Evolutionary conservation across 2,329 filamentous ascomycete species (phyloP).

Genomic region (Cladosporium phlei): DNA sequence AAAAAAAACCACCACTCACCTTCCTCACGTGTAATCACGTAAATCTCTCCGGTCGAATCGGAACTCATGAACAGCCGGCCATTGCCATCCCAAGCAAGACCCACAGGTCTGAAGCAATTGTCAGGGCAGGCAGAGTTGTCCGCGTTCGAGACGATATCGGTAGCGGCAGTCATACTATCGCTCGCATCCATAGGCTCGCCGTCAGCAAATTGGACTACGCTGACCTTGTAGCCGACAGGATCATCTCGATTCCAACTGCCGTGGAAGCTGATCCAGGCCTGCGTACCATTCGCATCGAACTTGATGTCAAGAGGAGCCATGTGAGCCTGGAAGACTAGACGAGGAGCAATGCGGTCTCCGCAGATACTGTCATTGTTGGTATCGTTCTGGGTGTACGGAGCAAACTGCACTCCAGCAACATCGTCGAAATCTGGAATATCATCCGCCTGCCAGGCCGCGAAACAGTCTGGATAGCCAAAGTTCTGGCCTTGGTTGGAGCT

Average conservation of each 20-base stretch:
- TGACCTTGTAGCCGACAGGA: conserved; percentile 50
- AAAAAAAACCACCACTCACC: not conserved
- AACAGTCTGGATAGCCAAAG: conserved; percentile 69
- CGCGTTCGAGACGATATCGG: conserved; percentile 53
- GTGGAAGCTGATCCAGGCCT: conserved; percentile 66
- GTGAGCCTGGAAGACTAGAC: conserved; percentile 61
- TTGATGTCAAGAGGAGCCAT: conserved; percentile 68
- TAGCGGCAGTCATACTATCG: conserved; percentile 44
- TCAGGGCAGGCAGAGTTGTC: conserved; percentile 52
- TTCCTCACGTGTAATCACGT: conserved; percentile 37
- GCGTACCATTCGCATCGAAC: conserved; percentile 55
- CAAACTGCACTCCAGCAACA: conserved; percentile 47
- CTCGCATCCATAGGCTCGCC: conserved; percentile 42
- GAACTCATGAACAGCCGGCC: conserved; percentile 59
- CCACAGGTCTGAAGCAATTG: conserved; percentile 59
- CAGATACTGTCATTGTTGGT: conserved; percentile 48
- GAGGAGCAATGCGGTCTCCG: conserved; percentile 36
- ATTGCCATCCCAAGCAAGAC: conserved; percentile 48
- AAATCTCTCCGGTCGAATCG: conserved; percentile 63
- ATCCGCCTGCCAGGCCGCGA: conserved; percentile 58
- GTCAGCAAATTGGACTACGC: conserved; percentile 42
- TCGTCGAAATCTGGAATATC: conserved; percentile 45
- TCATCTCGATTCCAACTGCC: conserved; percentile 58
- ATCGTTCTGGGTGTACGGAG: conserved; percentile 40
- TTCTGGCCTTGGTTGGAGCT: conserved; percentile 47